Evolutionary conservation across 371 early-diverging fungal genomes (phyloP), one percentile per base, ranked within the genome.

Genomic region (Rhizomucor miehei): DNA sequence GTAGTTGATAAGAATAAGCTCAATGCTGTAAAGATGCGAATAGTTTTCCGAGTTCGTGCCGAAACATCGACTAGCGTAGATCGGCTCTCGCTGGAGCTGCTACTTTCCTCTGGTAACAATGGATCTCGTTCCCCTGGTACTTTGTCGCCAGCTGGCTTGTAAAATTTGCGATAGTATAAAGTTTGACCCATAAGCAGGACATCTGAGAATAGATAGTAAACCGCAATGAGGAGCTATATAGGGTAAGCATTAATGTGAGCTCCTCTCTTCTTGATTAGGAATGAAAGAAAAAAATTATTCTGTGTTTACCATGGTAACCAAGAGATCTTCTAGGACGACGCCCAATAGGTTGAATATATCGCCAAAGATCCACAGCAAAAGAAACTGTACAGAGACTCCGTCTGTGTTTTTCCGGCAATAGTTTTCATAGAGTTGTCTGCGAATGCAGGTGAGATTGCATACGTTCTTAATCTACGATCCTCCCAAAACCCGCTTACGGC

Each of bases 261-360:
- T n/a, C n/a, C n/a, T n/a, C n/a, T 29, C 29, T 29, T 8, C 29
- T 29, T 8, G 29, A 11, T 41, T 51, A 48, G 20, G 38, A 17
- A 44, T 40, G 29, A n/a, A 48, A 3, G 3, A 1, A 48, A 48
- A 14, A 48, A 48, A 3, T 20, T 20, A 6, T 29, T 8, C 48
- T 48, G 48, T 12, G 11, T 14, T 40, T 69, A 89, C 88, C 73
- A 86, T 82, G 2, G 90, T 89, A 25, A 82, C 57, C 46, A 91
- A 58, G 41, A 93, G 73, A 38, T 87, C 62, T 21, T 91, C 89
- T 36, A 89, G 62, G 9, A 88, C 59, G 34, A 85, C 78, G 19
- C 94, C 95, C 34, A 86, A 59, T 47, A 93, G 67, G 68, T 93
- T 92, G 64, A 85, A 70, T 24, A 90, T 65, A 61, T 94, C 95